Evolutionary conservation across 495 filamentous ascomycete genomes (phyloP), one percentile per base, ranked within the genome.

Genomic region (Sporormia fimetaria): DNA sequence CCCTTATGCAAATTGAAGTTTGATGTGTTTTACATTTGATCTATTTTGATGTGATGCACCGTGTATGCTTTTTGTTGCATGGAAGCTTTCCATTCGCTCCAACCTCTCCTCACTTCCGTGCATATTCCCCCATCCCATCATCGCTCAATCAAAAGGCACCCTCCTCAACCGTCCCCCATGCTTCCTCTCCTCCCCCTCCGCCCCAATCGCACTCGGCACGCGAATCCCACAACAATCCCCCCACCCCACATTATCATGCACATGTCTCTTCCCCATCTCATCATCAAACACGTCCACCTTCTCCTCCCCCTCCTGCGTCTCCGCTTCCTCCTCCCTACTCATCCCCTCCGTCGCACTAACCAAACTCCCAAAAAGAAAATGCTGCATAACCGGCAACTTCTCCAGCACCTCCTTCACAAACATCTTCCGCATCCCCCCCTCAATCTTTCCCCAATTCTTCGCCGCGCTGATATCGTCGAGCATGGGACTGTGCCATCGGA

Each of bases 141-240:
- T 18, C 18, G n/a, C 27, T 58, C 57, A 95, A 64, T 95, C 88
- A 62, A 98, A 98, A 0, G 88, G 88, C 60, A 98, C 81, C 44
- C 86, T 76, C 44, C 88, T 75, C 56, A 94, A 58, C 25, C 70
- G 63, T 38, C 73, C 71, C 8, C 64, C 76, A 23, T 70, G 69
- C 67, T 93, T 95, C 63, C 73, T 78, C 72, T 78, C 78, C 61
- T 94, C 87, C 53, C 81, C 76, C 7, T 79, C 79, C 10, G 90
- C 92, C 20, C 84, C 90, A 48, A 95, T 70, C 30, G 81, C 85
- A 56, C 87, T 92, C 9, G 92, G 90, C 11, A 99, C 87, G 63
- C 94, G 92, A 63, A 99, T 99, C 24, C 90, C 92, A 54, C 90
- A 99, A 62, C 92, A 99, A 57, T 99, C 92, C 1, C 92, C 92